phyloP scores from a whole-genome alignment of 2,329 filamentous ascomycete species.

The Hymenoscyphus linearis region DNA sequence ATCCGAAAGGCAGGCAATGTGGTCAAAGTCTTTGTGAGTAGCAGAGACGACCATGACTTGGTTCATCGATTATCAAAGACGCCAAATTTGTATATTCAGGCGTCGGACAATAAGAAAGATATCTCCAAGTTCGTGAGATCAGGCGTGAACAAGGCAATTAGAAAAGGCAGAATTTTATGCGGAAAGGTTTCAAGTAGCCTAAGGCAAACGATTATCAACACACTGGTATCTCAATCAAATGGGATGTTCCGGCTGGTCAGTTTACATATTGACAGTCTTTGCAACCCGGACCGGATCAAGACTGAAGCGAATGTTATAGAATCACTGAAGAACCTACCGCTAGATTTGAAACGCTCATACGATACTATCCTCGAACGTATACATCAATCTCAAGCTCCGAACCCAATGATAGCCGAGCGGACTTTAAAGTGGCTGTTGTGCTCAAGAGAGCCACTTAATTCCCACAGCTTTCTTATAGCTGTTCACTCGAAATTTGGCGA shows the following conservation, averaged over 20 bases:
- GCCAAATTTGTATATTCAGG: slow-evolving; percentile 6
- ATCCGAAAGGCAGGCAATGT: slow-evolving; percentile 4
- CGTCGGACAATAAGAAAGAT: slow-evolving; percentile 6
- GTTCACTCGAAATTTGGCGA: background rate
- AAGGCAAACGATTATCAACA: background rate
- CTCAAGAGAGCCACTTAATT: background rate
- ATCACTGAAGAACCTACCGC: slow-evolving; percentile 4
- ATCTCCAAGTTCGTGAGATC: slow-evolving; percentile 1
- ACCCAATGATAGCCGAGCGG: background rate
- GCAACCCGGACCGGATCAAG: slow-evolving; percentile 7
- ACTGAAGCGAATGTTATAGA: slow-evolving; percentile 1
- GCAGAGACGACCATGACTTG: slow-evolving; percentile 10
- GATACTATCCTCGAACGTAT: slow-evolving; percentile 1
- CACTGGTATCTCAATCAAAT: background rate
- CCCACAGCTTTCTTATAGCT: background rate
- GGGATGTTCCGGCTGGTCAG: slow-evolving; percentile 15
- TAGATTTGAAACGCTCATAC: slow-evolving; percentile 3
- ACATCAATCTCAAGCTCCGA: background rate
- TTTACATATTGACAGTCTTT: slow-evolving; percentile 14
- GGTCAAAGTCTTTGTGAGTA: slow-evolving; percentile 13
- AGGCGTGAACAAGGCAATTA: slow-evolving; percentile 1
- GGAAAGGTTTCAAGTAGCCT: background rate
- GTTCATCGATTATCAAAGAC: background rate
- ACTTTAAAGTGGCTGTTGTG: slow-evolving; percentile 7
- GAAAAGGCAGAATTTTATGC: slow-evolving; percentile 1